A percentile compares a stretch with the other conserved stretches of the same genome.
phyloP scores from a whole-genome alignment of 2,329 filamentous ascomycete genomes.

The Arthrobotrys conoides region DNA sequence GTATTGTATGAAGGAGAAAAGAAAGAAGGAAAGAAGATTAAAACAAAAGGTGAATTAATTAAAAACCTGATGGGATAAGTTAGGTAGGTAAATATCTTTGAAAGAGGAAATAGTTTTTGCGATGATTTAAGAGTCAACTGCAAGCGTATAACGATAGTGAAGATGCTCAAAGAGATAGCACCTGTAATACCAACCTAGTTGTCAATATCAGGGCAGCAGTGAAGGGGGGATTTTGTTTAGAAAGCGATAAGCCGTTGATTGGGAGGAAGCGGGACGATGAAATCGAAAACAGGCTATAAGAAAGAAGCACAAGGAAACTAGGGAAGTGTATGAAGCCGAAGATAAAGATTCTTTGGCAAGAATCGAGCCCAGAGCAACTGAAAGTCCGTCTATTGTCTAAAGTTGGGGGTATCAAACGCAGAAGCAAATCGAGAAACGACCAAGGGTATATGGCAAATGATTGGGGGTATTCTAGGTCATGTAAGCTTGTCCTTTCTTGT shows the following conservation, averaged over 20 bases:
- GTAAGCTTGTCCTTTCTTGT: slow-evolving; percentile 4
- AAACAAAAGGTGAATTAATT: background rate
- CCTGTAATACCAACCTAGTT: slow-evolving; percentile 57
- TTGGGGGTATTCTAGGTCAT: slow-evolving; percentile 29
- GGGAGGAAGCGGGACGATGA: background rate
- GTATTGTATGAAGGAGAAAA: background rate
- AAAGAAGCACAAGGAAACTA: slow-evolving; percentile 10
- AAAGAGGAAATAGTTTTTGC: slow-evolving; percentile 8
- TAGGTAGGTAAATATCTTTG: background rate
- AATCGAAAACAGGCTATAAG: slow-evolving; percentile 33
- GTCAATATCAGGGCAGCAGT: slow-evolving; percentile 41
- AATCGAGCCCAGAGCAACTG: slow-evolving; percentile 22
- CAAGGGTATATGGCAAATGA: slow-evolving; percentile 7
- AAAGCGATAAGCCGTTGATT: background rate
- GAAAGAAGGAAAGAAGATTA: background rate
- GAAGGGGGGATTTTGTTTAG: background rate
- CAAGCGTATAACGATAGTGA: slow-evolving; percentile 9
- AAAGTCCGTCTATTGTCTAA: slow-evolving; percentile 52
- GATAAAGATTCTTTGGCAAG: slow-evolving; percentile 14
- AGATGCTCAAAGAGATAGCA: slow-evolving; percentile 42
- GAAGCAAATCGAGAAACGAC: slow-evolving; percentile 22
- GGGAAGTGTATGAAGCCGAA: slow-evolving; percentile 6
- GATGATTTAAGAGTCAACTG: slow-evolving; percentile 34
- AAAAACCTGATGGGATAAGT: slow-evolving; percentile 21
- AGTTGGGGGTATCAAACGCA: slow-evolving; percentile 55